These are phyloP conservation scores for Dryadomyces sulphureus DNA, from an alignment of 2,329 filamentous ascomycete genomes.

Conservation along the genomic window DNA sequence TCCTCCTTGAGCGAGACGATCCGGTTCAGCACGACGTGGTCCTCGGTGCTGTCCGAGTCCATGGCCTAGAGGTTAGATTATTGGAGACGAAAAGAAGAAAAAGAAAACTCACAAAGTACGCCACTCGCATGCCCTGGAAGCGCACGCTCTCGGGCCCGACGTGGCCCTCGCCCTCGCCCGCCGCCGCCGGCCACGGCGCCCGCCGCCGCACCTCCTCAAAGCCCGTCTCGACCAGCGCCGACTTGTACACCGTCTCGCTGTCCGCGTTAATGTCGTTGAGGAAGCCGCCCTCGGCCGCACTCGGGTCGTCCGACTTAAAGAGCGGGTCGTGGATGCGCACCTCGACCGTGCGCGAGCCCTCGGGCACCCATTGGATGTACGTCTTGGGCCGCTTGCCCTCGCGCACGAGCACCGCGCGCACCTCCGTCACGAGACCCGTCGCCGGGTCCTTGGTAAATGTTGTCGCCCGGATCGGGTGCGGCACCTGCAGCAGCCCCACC, in stretches of 20 bases:
- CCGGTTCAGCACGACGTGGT: constrained; percentile 76
- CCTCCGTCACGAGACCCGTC: constrained; percentile 36
- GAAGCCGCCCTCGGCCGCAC: constrained; percentile 64
- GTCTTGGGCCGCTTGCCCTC: constrained; percentile 63
- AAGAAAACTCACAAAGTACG: constrained; percentile 50
- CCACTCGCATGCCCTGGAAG: constrained; percentile 84
- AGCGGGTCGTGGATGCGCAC: constrained; percentile 68
- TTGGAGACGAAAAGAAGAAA: neutral
- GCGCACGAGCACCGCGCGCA: constrained; percentile 54
- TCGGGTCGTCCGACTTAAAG: constrained; percentile 77
- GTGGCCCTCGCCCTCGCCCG: constrained; percentile 50
- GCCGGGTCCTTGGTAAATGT: constrained; percentile 50
- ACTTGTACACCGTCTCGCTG: constrained; percentile 63
- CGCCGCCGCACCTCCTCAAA: constrained; percentile 60
- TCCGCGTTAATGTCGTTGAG: constrained; percentile 72
- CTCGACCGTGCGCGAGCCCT: constrained; percentile 53
- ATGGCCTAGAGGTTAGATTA: constrained; percentile 23
- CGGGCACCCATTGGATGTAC: constrained; percentile 81
- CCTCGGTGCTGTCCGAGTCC: constrained; percentile 63
- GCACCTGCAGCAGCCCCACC: constrained; percentile 58
- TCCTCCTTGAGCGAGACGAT: constrained; percentile 91
- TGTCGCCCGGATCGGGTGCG: constrained; percentile 53
- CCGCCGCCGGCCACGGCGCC: constrained; percentile 71
- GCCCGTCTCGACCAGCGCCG: constrained; percentile 70
- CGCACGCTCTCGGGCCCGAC: constrained; percentile 60